These are phyloP conservation scores for Tillandsia fasciculata DNA, from an alignment of 176 grass and related monocot genomes.

Conservation along the genomic window DNA sequence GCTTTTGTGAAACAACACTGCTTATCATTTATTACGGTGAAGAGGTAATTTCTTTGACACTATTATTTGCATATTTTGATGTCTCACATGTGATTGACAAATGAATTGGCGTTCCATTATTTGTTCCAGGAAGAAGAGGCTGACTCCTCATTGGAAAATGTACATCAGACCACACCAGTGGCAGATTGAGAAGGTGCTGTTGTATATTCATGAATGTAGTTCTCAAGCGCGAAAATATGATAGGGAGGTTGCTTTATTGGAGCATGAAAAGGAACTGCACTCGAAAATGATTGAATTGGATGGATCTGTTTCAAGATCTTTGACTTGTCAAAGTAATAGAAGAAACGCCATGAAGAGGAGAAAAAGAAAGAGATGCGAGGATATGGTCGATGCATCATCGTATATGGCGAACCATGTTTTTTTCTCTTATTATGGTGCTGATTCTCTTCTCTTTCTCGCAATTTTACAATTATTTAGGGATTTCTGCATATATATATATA, in stretches of 20 bases:
- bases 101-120: slow-evolving; percentile 8
- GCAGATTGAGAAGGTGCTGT: slow-evolving; percentile 76
- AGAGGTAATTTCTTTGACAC: background rate
- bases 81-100: background rate
- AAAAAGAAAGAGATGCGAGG: slow-evolving; percentile 68
- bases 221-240: slow-evolving; percentile 74
- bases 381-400: slow-evolving; percentile 36
- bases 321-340: slow-evolving; percentile 40
- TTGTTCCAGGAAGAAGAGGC: slow-evolving; percentile 82
- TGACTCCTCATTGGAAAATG: slow-evolving; percentile 75
- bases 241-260: slow-evolving; percentile 56
- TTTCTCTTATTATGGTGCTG: slow-evolving; percentile 85
- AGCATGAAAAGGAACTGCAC: slow-evolving; percentile 80
- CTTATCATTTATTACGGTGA: background rate
- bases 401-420: slow-evolving; percentile 61
- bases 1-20: no score
- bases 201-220: slow-evolving; percentile 74
- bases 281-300: slow-evolving; percentile 90
- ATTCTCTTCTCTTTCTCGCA: slow-evolving; percentile 21
- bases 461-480: slow-evolving; percentile 14
- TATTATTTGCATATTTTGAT: background rate
- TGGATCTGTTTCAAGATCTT: slow-evolving; percentile 68
- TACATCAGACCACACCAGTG: slow-evolving; percentile 77
- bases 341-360: slow-evolving; percentile 76
- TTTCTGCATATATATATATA: no score